phyloP scores from a whole-genome alignment of 2,329 filamentous ascomycete genomes.

The Dendrostoma leiphaemia region DNA sequence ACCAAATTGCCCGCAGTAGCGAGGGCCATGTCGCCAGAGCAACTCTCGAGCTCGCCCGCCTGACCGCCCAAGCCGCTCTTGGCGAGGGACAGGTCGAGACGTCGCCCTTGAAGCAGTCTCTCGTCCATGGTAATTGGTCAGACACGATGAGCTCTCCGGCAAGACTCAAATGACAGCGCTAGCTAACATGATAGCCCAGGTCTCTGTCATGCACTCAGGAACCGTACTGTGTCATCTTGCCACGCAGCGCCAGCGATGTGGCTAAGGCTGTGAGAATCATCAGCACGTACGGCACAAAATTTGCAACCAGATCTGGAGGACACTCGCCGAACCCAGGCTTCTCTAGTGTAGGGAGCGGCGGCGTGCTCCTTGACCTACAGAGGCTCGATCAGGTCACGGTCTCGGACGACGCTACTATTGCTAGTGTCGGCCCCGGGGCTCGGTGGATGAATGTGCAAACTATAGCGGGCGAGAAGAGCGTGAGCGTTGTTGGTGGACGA shows the following conservation, averaged over 20 bases:
- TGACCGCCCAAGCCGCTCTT: not conserved
- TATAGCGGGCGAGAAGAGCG: slow-evolving; percentile 21
- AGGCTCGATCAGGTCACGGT: slow-evolving; percentile 26
- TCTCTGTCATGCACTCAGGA: not conserved
- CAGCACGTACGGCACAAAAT: slow-evolving; percentile 16
- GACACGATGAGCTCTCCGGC: not conserved
- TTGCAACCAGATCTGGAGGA: slow-evolving; percentile 28
- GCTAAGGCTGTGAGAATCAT: slow-evolving; percentile 21
- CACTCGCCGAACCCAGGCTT: slow-evolving; percentile 27
- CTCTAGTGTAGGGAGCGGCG: slow-evolving; percentile 24
- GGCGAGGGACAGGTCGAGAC: not conserved
- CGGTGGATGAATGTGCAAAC: slow-evolving; percentile 30
- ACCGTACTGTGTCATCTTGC: slow-evolving; percentile 26
- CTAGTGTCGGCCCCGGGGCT: slow-evolving; percentile 29
- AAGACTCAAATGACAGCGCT: not conserved
- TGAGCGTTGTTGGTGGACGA: slow-evolving; percentile 27
- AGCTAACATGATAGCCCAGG: not conserved
- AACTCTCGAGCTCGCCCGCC: not conserved
- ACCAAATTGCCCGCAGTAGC: not conserved
- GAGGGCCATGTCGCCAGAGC: not conserved
- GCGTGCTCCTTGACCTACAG: slow-evolving; percentile 36
- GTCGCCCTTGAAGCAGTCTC: not conserved
- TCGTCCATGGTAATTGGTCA: not conserved
- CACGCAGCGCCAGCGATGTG: slow-evolving; percentile 11
- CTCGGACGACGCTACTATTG: slow-evolving; percentile 25